phyloP scores from a whole-genome alignment of 352 stramenopile species.

The Elongisporangium prolatum region DNA sequence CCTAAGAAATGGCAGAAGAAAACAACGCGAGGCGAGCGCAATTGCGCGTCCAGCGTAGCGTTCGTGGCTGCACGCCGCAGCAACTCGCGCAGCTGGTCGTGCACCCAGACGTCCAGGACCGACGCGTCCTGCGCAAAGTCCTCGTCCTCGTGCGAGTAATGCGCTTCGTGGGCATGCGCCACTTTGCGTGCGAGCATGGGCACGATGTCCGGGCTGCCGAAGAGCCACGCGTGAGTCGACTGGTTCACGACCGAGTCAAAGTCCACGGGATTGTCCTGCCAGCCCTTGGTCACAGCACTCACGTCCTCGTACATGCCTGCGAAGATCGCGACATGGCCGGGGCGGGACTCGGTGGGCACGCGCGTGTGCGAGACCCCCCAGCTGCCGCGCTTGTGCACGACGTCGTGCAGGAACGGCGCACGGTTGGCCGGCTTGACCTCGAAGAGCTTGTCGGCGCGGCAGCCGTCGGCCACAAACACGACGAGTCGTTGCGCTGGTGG shows the following conservation, averaged over 20 bases:
- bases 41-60: constrained; percentile 20
- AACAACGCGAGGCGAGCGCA: constrained; percentile 43
- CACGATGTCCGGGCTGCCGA: constrained; percentile 82
- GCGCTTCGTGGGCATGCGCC: constrained; percentile 49
- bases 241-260: constrained; percentile 88
- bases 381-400: constrained; percentile 48
- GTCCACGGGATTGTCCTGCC: constrained; percentile 83
- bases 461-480: constrained; percentile 82
- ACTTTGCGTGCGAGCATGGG: constrained; percentile 84
- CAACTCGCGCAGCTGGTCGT: constrained; percentile 40
- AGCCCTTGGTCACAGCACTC: constrained; percentile 84
- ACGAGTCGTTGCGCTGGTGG: constrained; percentile 64
- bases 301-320: constrained; percentile 88
- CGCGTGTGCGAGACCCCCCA: constrained; percentile 85
- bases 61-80: constrained; percentile 21
- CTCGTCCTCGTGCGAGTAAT: constrained; percentile 77
- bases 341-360: constrained; percentile 81
- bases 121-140: constrained; percentile 82
- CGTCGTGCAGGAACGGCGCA: constrained; percentile 58
- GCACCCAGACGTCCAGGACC: constrained; percentile 76
- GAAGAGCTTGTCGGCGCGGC: constrained; percentile 82
- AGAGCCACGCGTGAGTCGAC: constrained; percentile 58
- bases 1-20: constrained; percentile 83
- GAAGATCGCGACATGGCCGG: constrained; percentile 81
- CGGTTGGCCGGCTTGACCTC: constrained; percentile 37